A percentile compares a stretch with the other conserved stretches of the same genome.
Evolutionary conservation across 73 alveolate species (phyloP).

Genomic region (Urostyla sp.): DNA sequence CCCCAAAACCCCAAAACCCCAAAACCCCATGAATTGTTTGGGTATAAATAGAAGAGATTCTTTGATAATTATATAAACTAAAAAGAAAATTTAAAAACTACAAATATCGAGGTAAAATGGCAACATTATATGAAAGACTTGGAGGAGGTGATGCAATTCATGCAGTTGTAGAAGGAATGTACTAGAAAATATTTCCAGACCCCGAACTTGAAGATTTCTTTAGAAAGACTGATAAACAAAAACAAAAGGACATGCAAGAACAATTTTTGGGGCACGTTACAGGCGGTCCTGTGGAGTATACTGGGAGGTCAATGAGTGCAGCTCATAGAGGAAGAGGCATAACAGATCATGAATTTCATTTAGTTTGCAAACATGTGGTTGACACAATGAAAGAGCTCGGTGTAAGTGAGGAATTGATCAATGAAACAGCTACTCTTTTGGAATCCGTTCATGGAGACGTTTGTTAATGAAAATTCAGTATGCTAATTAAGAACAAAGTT

Average conservation of each 20-base stretch:
- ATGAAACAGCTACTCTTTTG: conserved; percentile 64
- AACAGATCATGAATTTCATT: conserved; percentile 53
- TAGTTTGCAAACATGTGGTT: conserved; percentile 66
- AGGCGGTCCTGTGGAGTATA: conserved; percentile 76
- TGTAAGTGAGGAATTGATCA: conserved; percentile 62
- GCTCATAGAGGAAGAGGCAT: conserved; percentile 76
- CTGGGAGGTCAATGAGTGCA: conserved; percentile 71
- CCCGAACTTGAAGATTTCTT: conserved; percentile 73
- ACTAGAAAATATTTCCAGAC: conserved; percentile 67
- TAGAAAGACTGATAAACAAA: conserved; percentile 71
- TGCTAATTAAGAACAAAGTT: no score
- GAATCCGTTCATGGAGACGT: conserved; percentile 59
- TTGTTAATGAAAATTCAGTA: conserved; percentile 35
- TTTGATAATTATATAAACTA: no score
- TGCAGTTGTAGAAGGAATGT: conserved; percentile 74
- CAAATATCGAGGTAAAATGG: no score
- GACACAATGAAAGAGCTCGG: conserved; percentile 68
- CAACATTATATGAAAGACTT: conserved; percentile 72
- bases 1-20: no score
- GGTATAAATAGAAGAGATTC: no score
- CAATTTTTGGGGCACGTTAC: conserved; percentile 67
- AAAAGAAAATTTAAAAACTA: no score
- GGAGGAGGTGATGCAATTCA: conserved; percentile 74
- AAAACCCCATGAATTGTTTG: no score
- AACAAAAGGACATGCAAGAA: conserved; percentile 45